Percentiles rank a stretch among this genome's conserved stretches.
Conservation (phyloP, 768 basidiomycete genomes). For the Trametes coccinea region DNA sequence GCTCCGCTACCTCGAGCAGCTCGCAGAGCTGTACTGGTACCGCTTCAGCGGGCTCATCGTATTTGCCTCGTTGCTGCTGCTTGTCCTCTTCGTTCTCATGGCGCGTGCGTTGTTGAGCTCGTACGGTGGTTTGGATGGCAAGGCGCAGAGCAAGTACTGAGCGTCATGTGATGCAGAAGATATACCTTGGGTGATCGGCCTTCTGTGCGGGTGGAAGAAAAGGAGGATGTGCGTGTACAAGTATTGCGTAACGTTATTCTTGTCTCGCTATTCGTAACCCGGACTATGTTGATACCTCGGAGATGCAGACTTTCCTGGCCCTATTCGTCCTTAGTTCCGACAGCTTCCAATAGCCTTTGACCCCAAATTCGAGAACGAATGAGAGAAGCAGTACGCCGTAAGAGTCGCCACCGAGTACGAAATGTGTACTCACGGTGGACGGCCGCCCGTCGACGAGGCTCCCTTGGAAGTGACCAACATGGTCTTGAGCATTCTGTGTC, state of each 20-base stretch:
- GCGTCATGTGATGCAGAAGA: background rate
- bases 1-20: slow-evolving; percentile 32
- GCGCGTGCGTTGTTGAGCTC: slow-evolving; percentile 10
- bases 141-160: slow-evolving; percentile 17
- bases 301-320: background rate
- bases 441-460: no score
- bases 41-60: slow-evolving; percentile 26
- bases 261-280: background rate
- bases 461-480: no score
- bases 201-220: background rate
- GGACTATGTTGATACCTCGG: slow-evolving; percentile 14
- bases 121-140: slow-evolving; percentile 10
- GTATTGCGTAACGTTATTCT: slow-evolving; percentile 21
- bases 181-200: background rate
- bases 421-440: no score
- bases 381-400: no score
- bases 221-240: slow-evolving; percentile 11
- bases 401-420: no score
- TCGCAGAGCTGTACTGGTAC: slow-evolving; percentile 34
- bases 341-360: no score
- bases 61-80: slow-evolving; percentile 18
- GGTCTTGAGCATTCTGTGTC: no score
- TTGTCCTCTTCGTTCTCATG: slow-evolving; percentile 17
- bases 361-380: no score
- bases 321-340: no score